Conservation (phyloP, 805 yeast species). For the Myxozyma geophila region DNA sequence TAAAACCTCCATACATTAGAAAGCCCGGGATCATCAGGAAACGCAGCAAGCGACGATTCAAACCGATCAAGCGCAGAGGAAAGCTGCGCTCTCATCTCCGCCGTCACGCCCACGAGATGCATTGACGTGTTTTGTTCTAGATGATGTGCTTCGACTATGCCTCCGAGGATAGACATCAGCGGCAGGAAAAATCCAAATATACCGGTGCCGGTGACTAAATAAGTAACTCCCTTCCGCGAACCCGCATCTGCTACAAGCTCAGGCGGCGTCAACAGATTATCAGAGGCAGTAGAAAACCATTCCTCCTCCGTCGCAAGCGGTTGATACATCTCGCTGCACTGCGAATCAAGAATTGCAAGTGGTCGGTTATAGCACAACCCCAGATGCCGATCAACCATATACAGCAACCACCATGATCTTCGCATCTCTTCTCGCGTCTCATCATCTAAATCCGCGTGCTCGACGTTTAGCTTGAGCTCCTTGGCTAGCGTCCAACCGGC, state of each 20-base stretch:
- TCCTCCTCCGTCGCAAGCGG: constrained; percentile 43
- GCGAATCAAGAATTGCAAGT: constrained; percentile 44
- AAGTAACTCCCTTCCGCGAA: constrained; percentile 38
- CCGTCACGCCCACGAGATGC: constrained; percentile 6
- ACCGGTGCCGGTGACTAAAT: constrained; percentile 43
- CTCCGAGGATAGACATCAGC: constrained; percentile 45
- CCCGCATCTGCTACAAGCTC: constrained; percentile 7
- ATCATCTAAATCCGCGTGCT: constrained; percentile 36
- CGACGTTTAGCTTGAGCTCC: constrained; percentile 43
- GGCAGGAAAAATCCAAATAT: constrained; percentile 50
- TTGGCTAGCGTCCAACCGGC: constrained; percentile 42
- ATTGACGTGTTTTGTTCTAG: constrained; percentile 40
- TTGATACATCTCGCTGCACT: constrained; percentile 42
- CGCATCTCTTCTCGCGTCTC: constrained; percentile 49
- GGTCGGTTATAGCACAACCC: constrained; percentile 48
- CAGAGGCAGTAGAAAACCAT: constrained; percentile 40
- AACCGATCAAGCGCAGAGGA: constrained; percentile 17
- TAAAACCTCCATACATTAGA: constrained; percentile 23
- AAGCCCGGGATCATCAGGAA: constrained; percentile 9
- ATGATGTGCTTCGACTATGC: constrained; percentile 39
- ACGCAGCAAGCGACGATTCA: constrained; percentile 3
- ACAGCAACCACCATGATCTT: constrained; percentile 52
- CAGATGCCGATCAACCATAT: constrained; percentile 48
- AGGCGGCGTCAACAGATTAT: constrained; percentile 8
- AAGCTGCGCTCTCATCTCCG: constrained; percentile 21